Evolutionary conservation across 2,329 filamentous ascomycete species (phyloP).

Genomic region (Chaetomiaceae sp.): DNA sequence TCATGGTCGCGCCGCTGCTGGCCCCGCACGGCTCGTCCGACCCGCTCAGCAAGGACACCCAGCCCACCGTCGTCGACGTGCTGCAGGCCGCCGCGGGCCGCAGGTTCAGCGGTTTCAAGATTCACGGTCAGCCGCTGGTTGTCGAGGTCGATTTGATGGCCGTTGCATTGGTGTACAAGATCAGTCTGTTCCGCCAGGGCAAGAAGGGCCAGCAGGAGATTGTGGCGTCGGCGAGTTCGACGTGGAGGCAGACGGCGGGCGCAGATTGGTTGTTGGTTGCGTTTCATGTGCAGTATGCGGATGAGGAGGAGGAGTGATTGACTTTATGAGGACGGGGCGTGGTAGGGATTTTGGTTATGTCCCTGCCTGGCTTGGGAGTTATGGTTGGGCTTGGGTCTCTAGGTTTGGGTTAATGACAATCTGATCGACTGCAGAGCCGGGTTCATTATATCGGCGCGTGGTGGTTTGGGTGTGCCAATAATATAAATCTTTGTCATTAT

Average conservation of each 20-base stretch:
- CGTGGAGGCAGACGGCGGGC: constrained; percentile 33
- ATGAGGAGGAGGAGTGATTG: constrained; percentile 16
- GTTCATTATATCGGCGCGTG: too few relatives aligned
- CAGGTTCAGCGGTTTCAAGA: constrained; percentile 27
- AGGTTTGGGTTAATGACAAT: too few relatives aligned
- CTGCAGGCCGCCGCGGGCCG: constrained; percentile 23
- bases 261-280: constrained; percentile 30
- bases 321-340: too few relatives aligned
- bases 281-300: constrained; percentile 21
- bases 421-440: too few relatives aligned
- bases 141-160: constrained; percentile 36
- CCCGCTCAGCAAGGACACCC: constrained; percentile 26
- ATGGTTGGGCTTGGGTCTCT: too few relatives aligned
- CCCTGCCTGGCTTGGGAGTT: too few relatives aligned
- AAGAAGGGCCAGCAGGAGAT: constrained; percentile 25
- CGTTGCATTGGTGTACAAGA: constrained; percentile 30
- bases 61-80: constrained; percentile 27
- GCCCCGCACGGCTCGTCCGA: constrained; percentile 23
- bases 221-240: constrained; percentile 26
- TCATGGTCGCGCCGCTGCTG: constrained; percentile 33
- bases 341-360: too few relatives aligned
- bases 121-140: constrained; percentile 30
- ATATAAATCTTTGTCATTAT: too few relatives aligned
- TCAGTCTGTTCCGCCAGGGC: constrained; percentile 26
- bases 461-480: too few relatives aligned